Conservation (phyloP, 1,139 yeast species). For the Pichia terricola region DNA sequence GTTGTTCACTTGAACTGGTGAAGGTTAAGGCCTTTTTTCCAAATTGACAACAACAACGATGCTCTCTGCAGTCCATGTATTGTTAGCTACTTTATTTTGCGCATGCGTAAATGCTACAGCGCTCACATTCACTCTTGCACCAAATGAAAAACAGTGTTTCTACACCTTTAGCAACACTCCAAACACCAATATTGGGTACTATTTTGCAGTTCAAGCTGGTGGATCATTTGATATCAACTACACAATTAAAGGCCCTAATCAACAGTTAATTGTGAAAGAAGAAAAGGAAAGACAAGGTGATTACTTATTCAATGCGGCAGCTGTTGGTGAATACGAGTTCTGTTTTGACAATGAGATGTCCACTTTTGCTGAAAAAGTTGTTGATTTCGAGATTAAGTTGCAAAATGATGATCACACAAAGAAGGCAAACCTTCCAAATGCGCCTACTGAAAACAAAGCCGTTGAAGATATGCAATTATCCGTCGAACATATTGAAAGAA, state of each 20-base stretch:
- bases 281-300: constrained; percentile 78
- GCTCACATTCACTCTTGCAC: constrained; percentile 67
- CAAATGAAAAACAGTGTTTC: constrained; percentile 70
- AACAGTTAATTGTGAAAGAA: constrained; percentile 47
- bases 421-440: constrained; percentile 59
- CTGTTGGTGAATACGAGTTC: constrained; percentile 80
- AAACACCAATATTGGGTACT: constrained; percentile 61
- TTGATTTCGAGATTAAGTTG: constrained; percentile 74
- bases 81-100: too few relatives aligned
- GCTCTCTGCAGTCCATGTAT: too few relatives aligned
- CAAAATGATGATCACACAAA: constrained; percentile 30
- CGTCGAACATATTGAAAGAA: constrained; percentile 54
- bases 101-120: constrained; percentile 29
- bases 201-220: constrained; percentile 89
- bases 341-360: constrained; percentile 87
- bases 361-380: constrained; percentile 76
- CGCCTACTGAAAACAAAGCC: constrained; percentile 46
- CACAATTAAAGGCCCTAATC: constrained; percentile 59
- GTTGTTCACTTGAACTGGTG: too few relatives aligned
- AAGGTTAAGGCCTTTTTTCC: too few relatives aligned
- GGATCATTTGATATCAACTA: constrained; percentile 83
- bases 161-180: constrained; percentile 63
- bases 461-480: constrained; percentile 53
- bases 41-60: too few relatives aligned
- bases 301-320: constrained; percentile 60